phyloP scores from a whole-genome alignment of 208 protist genomes.

The Polymyxa betae region DNA sequence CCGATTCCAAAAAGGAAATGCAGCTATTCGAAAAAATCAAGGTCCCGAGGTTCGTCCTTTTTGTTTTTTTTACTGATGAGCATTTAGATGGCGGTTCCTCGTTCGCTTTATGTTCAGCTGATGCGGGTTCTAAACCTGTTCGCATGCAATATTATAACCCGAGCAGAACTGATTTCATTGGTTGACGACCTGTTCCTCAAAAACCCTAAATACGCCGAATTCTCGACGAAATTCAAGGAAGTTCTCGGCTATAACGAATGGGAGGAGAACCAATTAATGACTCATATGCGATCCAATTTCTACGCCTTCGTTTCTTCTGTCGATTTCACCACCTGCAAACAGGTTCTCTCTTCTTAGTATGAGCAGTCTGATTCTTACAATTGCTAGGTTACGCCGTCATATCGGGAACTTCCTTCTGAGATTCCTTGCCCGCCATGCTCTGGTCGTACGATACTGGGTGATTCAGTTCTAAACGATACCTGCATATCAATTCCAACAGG shows the following conservation, averaged over 20 bases:
- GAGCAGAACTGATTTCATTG: slow-evolving; percentile 53
- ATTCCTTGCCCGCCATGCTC: slow-evolving; percentile 57
- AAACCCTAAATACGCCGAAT: slow-evolving; percentile 57
- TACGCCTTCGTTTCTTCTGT: slow-evolving; percentile 59
- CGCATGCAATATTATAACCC: slow-evolving; percentile 53
- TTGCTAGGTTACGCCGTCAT: slow-evolving; percentile 53
- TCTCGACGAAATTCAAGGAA: slow-evolving; percentile 57
- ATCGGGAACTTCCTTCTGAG: slow-evolving; percentile 52
- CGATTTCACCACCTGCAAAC: slow-evolving; percentile 52
- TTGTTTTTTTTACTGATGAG: not conserved
- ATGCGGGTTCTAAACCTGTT: slow-evolving; percentile 55
- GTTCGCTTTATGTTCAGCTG: slow-evolving; percentile 17
- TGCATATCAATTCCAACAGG: slow-evolving; percentile 78
- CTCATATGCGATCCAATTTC: slow-evolving; percentile 57
- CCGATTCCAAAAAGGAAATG: slow-evolving; percentile 45
- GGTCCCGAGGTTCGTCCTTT: not conserved
- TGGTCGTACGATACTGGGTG: slow-evolving; percentile 57
- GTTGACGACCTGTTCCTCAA: slow-evolving; percentile 59
- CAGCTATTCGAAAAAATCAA: slow-evolving; percentile 53
- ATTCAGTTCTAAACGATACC: slow-evolving; percentile 76
- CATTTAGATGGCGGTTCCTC: not conserved
- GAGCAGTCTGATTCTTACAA: not conserved
- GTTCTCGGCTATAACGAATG: slow-evolving; percentile 60
- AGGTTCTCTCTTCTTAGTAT: slow-evolving; percentile 16
- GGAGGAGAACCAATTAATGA: slow-evolving; percentile 58